phyloP scores from a whole-genome alignment of 768 basidiomycete genomes.

The Leccinum obscurum region DNA sequence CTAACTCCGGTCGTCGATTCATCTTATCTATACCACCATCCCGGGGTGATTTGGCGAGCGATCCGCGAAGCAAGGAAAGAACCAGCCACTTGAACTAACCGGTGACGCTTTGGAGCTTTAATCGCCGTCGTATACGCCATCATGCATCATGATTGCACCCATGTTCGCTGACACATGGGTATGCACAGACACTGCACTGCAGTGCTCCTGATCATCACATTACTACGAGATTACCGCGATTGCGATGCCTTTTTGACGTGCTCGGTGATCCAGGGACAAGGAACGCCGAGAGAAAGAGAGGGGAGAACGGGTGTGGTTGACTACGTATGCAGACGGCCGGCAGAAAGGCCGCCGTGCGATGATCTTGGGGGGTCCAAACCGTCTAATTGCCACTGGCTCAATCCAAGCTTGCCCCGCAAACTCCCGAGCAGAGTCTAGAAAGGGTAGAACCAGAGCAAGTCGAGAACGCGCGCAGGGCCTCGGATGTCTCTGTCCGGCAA shows the following conservation, averaged over 20 bases:
- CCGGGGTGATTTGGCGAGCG: not conserved
- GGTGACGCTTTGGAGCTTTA: not conserved
- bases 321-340: not conserved
- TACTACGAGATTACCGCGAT: slow-evolving; percentile 12
- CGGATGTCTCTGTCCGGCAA: not conserved
- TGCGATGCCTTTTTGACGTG: slow-evolving; percentile 5
- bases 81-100: not conserved
- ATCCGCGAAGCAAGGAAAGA: slow-evolving; percentile 27
- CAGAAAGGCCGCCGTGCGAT: slow-evolving; percentile 10
- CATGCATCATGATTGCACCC: not conserved
- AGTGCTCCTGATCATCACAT: slow-evolving; percentile 5
- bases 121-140: not conserved
- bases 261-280: slow-evolving; percentile 2
- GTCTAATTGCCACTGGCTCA: not conserved
- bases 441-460: not conserved
- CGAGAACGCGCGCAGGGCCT: not conserved
- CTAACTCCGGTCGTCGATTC: not conserved
- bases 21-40: not conserved
- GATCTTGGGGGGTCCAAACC: not conserved
- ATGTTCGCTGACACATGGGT: not conserved
- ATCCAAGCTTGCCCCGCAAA: not conserved
- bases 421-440: slow-evolving; percentile 5
- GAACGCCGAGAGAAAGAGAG: not conserved
- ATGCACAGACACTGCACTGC: not conserved
- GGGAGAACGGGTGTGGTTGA: slow-evolving; percentile 7